Conservation (phyloP, 805 yeast species). For the Soucietia sequanensis region DNA sequence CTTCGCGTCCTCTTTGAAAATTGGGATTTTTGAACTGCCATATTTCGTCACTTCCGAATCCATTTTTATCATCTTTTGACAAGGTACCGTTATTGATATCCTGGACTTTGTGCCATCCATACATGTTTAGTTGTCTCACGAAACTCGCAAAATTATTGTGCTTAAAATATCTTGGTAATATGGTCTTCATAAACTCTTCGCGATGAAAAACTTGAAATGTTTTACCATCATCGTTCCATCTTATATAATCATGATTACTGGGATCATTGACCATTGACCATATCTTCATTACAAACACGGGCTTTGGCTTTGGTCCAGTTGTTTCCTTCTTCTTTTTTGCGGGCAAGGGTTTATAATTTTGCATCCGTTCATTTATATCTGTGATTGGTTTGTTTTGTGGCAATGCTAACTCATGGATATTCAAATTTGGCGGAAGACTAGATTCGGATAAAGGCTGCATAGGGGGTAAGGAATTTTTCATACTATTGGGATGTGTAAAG, state of each 20-base stretch:
- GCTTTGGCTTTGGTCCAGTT: conserved; percentile 54
- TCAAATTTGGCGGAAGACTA: conserved; percentile 22
- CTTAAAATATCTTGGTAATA: conserved; percentile 89
- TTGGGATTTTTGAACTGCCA: conserved; percentile 88
- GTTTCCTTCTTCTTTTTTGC: conserved; percentile 31
- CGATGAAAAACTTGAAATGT: conserved; percentile 82
- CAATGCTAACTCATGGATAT: conserved; percentile 15
- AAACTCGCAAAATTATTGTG: conserved; percentile 94
- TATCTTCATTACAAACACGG: conserved; percentile 89
- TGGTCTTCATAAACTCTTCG: conserved; percentile 77
- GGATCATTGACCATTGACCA: conserved; percentile 96
- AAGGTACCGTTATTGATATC: conserved; percentile 79
- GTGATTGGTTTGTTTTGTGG: background rate
- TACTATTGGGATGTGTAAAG: conserved; percentile 9
- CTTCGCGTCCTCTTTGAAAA: conserved; percentile 76
- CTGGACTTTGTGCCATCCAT: conserved; percentile 98
- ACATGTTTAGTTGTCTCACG: conserved; percentile 95
- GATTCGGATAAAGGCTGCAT: conserved; percentile 29
- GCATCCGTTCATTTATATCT: conserved; percentile 2
- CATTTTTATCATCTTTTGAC: conserved; percentile 37
- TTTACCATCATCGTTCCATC: conserved; percentile 84
- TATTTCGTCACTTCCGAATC: conserved; percentile 74
- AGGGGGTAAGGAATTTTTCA: conserved; percentile 20
- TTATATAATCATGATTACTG: conserved; percentile 63
- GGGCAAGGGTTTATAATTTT: background rate